Evolutionary conservation across 2,329 filamentous ascomycete species (phyloP).

Genomic region (Cadophora sp.): DNA sequence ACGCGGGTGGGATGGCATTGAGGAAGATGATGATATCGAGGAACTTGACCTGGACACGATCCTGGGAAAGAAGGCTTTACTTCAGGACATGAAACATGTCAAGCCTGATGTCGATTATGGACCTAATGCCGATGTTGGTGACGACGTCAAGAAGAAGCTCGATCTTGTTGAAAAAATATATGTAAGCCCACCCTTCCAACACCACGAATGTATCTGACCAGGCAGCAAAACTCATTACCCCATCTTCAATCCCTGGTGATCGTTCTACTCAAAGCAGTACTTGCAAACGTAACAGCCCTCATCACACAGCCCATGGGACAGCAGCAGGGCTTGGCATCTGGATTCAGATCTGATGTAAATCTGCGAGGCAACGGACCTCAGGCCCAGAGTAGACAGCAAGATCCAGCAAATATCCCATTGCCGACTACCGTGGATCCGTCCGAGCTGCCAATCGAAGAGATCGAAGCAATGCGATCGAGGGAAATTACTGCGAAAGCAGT

Average conservation of each 20-base stretch:
- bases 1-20: constrained; percentile 75
- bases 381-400: constrained; percentile 38
- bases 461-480: constrained; percentile 80
- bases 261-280: constrained; percentile 86
- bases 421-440: constrained; percentile 40
- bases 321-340: constrained; percentile 34
- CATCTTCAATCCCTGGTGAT: constrained; percentile 93
- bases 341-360: constrained; percentile 40
- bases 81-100: constrained; percentile 49
- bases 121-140: constrained; percentile 55
- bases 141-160: constrained; percentile 68
- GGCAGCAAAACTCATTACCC: constrained; percentile 75
- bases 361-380: constrained; percentile 37
- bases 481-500: constrained; percentile 93
- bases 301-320: constrained; percentile 62
- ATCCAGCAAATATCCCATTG: constrained; percentile 40
- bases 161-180: constrained; percentile 84
- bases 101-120: constrained; percentile 55
- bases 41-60: constrained; percentile 51
- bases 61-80: constrained; percentile 50
- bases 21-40: constrained; percentile 49
- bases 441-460: constrained; percentile 72
- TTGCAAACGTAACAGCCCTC: constrained; percentile 87
- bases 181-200: constrained; percentile 58
- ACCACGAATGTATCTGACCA: constrained; percentile 42